These are phyloP conservation scores for Mrakiaceae sp. DNA, from an alignment of 1,284 basidiomycete genomes.

Conservation along the genomic window DNA sequence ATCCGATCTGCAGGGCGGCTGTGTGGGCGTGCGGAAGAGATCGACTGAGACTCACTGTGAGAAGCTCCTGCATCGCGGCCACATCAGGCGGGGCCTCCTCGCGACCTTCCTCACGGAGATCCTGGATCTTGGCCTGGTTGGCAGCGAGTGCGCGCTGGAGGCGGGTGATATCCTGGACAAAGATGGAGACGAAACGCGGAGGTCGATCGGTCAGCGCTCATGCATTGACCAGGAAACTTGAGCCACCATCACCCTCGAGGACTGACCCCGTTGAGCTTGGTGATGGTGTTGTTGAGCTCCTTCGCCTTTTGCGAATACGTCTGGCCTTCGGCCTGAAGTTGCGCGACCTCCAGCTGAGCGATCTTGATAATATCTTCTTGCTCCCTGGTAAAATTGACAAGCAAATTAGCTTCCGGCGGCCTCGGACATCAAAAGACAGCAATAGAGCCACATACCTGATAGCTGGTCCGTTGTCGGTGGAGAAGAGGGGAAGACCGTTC, in stretches of 20 bases:
- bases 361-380: neutral
- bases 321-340: too few species aligned
- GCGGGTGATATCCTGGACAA: neutral
- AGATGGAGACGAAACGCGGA: neutral
- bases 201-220: too few species aligned
- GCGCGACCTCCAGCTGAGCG: too few species aligned
- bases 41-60: slow-evolving; percentile 37
- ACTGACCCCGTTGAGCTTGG: too few species aligned
- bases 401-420: neutral
- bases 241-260: too few species aligned
- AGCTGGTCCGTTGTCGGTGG: slow-evolving; percentile 23
- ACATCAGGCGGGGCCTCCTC: slow-evolving; percentile 64
- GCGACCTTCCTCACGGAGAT: slow-evolving; percentile 50
- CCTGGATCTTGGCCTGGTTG: slow-evolving; percentile 25
- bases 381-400: neutral
- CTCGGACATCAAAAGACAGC: slow-evolving; percentile 6
- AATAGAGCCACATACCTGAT: slow-evolving; percentile 22
- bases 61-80: slow-evolving; percentile 48
- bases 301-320: neutral
- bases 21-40: neutral
- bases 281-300: neutral
- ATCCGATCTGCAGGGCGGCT: slow-evolving; percentile 7
- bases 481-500: slow-evolving; percentile 22
- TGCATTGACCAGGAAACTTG: neutral
- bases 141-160: neutral